Conservation (phyloP, 2,329 filamentous ascomycete genomes). For the Aspergillus sp. region DNA sequence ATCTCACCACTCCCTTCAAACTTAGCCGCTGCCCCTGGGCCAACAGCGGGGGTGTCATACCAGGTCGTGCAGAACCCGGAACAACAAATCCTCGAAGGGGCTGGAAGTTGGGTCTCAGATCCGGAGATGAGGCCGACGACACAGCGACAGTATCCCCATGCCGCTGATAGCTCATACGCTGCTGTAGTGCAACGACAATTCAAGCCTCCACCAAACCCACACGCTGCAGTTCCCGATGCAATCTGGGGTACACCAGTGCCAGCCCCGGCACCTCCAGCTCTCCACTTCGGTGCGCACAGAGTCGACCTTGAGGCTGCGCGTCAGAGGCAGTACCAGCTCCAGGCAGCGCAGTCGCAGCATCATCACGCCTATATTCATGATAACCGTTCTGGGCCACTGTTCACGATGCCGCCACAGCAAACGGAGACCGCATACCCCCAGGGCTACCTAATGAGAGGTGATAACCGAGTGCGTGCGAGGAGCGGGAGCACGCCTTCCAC, state of each 20-base stretch:
- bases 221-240: conserved; percentile 11
- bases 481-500: not conserved
- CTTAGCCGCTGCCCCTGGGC: not conserved
- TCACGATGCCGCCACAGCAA: not conserved
- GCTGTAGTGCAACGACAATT: conserved; percentile 10
- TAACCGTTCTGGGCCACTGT: conserved; percentile 29
- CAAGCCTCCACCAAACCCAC: conserved; percentile 13
- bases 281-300: conserved; percentile 29
- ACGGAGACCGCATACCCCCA: not conserved
- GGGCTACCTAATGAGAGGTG: not conserved
- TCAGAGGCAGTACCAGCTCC: conserved; percentile 19
- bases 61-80: conserved; percentile 11
- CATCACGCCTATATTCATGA: conserved; percentile 26
- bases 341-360: conserved; percentile 9
- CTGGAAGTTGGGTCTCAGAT: conserved; percentile 25
- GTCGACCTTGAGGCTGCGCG: conserved; percentile 33
- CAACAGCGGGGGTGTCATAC: not conserved
- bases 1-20: conserved; percentile 25
- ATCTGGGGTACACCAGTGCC: conserved; percentile 13
- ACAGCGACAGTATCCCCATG: conserved; percentile 11
- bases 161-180: conserved; percentile 22
- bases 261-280: conserved; percentile 12
- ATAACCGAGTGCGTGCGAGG: not conserved
- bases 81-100: conserved; percentile 19
- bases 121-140: not conserved